These are phyloP conservation scores for Lathyrus oleraceus DNA, from an alignment of 306 rosid genomes.

Conservation along the genomic window DNA sequence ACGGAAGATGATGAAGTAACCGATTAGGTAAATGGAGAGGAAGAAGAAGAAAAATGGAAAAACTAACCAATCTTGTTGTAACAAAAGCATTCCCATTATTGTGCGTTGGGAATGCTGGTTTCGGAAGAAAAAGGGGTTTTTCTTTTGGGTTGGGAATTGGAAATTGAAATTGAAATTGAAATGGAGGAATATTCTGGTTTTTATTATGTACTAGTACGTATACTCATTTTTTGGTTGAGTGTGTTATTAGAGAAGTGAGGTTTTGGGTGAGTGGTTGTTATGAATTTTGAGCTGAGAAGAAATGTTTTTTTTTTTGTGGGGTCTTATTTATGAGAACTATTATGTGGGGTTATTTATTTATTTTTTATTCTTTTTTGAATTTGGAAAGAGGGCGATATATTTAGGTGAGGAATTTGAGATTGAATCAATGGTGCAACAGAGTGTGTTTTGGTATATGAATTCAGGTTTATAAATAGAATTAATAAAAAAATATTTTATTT, in stretches of 20 bases:
- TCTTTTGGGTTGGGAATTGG: not conserved
- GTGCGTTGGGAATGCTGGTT: not conserved
- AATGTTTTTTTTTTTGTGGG: not conserved
- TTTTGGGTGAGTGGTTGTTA: not conserved
- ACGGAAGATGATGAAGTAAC: constrained; percentile 64
- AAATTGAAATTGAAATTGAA: not conserved
- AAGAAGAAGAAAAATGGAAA: constrained; percentile 57
- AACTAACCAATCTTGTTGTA: not conserved
- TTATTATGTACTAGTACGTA: too few species aligned
- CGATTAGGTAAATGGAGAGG: constrained; percentile 51
- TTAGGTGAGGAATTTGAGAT: not conserved
- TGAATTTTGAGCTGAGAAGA: not conserved
- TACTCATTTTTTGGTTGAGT: not conserved
- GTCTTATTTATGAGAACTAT: not conserved
- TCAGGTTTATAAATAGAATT: too few species aligned
- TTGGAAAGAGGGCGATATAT: not conserved
- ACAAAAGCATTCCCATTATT: constrained; percentile 20
- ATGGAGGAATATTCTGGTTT: constrained; percentile 17
- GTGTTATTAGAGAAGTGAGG: not conserved
- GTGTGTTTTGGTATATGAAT: not conserved
- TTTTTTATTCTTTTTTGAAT: not conserved
- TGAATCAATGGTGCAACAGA: not conserved
- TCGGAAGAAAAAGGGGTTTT: not conserved
- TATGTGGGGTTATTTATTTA: not conserved
- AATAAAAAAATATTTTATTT: too few species aligned